Percentiles rank a stretch among this genome's conserved stretches.
phyloP scores from a whole-genome alignment of 2,329 filamentous ascomycete genomes.

The Drechmeria coniospora region DNA sequence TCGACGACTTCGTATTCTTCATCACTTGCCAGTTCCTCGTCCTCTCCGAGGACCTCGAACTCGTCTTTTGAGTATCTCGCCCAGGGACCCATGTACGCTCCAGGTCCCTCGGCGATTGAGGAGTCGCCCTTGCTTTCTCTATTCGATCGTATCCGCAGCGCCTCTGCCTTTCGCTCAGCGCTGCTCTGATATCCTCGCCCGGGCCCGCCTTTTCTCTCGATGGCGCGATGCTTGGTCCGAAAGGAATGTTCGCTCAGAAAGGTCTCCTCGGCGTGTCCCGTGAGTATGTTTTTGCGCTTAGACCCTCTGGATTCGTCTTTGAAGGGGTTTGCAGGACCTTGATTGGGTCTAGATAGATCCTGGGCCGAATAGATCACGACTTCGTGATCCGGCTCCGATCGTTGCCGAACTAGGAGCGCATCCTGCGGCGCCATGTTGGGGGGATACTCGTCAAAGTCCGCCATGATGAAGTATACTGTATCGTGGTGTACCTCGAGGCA shows the following conservation, averaged over 20 bases:
- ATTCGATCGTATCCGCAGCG: conserved; percentile 51
- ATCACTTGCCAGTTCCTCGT: conserved; percentile 60
- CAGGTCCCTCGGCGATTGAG: conserved; percentile 69
- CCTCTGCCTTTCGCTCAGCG: conserved; percentile 51
- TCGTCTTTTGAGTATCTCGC: conserved; percentile 63
- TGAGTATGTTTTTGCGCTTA: conserved; percentile 71
- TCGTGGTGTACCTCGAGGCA: too few relatives aligned
- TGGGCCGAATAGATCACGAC: conserved; percentile 55
- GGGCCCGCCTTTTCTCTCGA: conserved; percentile 50
- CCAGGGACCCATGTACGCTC: conserved; percentile 90
- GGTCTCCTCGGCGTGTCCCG: conserved; percentile 76
- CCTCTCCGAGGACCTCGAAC: conserved; percentile 58
- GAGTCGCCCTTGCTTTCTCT: conserved; percentile 77
- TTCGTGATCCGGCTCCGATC: conserved; percentile 41
- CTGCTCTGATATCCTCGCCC: conserved; percentile 40
- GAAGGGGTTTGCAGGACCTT: conserved; percentile 65
- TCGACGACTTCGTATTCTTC: conserved; percentile 67
- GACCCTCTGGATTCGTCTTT: conserved; percentile 42
- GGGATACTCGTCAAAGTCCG: conserved; percentile 47
- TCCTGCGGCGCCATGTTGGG: conserved; percentile 51
- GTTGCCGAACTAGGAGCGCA: conserved; percentile 41
- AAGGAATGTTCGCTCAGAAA: conserved; percentile 86
- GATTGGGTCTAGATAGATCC: conserved; percentile 47
- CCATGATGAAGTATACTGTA: too few relatives aligned
- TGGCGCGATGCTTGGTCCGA: conserved; percentile 68